Conservation (phyloP, 352 stramenopile species). For the Pythium periplocum region DNA sequence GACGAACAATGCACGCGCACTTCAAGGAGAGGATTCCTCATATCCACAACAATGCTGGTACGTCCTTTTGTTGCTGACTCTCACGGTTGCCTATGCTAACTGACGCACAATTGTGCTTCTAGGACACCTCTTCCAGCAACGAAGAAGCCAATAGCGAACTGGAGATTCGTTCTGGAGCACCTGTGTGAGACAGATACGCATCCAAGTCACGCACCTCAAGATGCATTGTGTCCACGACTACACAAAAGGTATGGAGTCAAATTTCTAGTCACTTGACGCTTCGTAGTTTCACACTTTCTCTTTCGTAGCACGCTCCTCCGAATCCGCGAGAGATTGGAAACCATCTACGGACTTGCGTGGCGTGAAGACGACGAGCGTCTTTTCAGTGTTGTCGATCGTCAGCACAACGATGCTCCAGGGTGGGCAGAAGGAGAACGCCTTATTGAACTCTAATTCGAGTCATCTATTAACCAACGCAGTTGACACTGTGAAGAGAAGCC, state of each 20-base stretch:
- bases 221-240: slow-evolving; percentile 25
- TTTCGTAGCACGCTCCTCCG: slow-evolving; percentile 40
- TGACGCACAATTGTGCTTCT: slow-evolving; percentile 4
- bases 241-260: slow-evolving; percentile 27
- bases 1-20: slow-evolving; percentile 10
- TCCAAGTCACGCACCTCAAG: slow-evolving; percentile 2
- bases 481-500: slow-evolving; percentile 12
- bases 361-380: slow-evolving; percentile 44
- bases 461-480: too few relatives aligned
- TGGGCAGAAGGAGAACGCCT: slow-evolving; percentile 1
- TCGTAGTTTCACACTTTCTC: neutral
- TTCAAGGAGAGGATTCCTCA: slow-evolving; percentile 18
- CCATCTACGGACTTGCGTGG: slow-evolving; percentile 43
- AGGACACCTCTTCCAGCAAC: slow-evolving; percentile 53
- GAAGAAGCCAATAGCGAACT: slow-evolving; percentile 63
- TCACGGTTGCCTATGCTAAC: slow-evolving; percentile 3
- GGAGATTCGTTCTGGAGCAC: slow-evolving; percentile 62
- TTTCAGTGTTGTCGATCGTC: slow-evolving; percentile 24
- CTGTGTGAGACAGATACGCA: slow-evolving; percentile 6
- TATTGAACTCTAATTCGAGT: too few relatives aligned
- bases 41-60: slow-evolving; percentile 28
- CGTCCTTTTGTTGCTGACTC: neutral
- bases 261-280: neutral
- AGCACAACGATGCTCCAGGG: slow-evolving; percentile 10
- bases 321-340: slow-evolving; percentile 59